Percentiles rank a stretch among this genome's conserved stretches.
Conservation (phyloP, 805 yeast species). For the Vanderwaltozyma verrucispora region DNA sequence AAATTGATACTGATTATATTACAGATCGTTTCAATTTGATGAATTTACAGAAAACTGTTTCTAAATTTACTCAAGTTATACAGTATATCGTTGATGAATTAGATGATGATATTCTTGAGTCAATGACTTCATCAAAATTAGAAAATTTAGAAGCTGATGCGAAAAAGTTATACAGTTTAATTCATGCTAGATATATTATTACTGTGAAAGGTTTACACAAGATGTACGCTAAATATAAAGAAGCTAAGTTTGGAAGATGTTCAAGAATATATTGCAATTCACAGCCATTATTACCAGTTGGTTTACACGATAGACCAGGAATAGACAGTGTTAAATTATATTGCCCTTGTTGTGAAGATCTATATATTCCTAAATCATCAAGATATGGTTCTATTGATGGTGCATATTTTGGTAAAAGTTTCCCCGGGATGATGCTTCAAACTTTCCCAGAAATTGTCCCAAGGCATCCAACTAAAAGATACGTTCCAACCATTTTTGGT, state of each 20-base stretch:
- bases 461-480: conserved; percentile 62
- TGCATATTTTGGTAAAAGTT: conserved; percentile 93
- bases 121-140: conserved; percentile 46
- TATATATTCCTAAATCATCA: conserved; percentile 80
- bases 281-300: conserved; percentile 83
- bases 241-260: conserved; percentile 92
- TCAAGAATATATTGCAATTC: conserved; percentile 83
- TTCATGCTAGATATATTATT: conserved; percentile 85
- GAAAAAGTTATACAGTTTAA: conserved; percentile 68
- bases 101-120: conserved; percentile 47
- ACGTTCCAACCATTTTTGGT: conserved; percentile 88
- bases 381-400: conserved; percentile 83
- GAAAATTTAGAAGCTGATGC: conserved; percentile 53
- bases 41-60: conserved; percentile 77
- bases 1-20: conserved; percentile 82
- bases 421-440: conserved; percentile 93
- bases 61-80: conserved; percentile 54
- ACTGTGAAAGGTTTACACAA: conserved; percentile 82
- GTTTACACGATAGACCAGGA: conserved; percentile 75
- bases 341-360: conserved; percentile 91
- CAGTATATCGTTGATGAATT: conserved; percentile 57
- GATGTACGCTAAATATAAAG: conserved; percentile 82
- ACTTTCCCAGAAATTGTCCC: conserved; percentile 86
- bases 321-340: conserved; percentile 77
- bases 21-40: conserved; percentile 88